Conservation (phyloP, 1,139 yeast genomes). For the Candida glucosophila region DNA sequence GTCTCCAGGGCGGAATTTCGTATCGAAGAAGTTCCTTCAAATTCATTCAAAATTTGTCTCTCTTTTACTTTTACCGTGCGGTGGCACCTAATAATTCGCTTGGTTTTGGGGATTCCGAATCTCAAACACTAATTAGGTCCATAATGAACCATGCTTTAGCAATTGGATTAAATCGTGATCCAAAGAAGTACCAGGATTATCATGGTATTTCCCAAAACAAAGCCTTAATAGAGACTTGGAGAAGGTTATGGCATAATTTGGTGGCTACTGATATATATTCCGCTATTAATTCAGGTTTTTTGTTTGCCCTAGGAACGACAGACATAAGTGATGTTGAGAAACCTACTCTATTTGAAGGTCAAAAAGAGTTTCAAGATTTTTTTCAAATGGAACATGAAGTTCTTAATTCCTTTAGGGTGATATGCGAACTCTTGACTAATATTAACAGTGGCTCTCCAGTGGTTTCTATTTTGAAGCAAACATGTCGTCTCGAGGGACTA, state of each 20-base stretch:
- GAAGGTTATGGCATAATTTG: constrained; percentile 30
- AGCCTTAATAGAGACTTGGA: constrained; percentile 24
- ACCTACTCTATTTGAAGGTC: constrained; percentile 13
- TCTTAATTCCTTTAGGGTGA: constrained; percentile 20
- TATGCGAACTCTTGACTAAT: constrained; percentile 22
- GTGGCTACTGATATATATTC: constrained; percentile 21
- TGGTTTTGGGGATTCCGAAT: constrained; percentile 37
- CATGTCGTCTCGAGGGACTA: constrained; percentile 29
- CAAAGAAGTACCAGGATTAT: constrained; percentile 23
- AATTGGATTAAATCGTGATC: constrained; percentile 39
- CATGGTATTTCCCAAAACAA: constrained; percentile 22
- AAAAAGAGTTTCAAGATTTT: constrained; percentile 12
- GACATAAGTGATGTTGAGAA: constrained; percentile 26
- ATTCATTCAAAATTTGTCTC: constrained; percentile 23
- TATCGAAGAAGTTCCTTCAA: constrained; percentile 24
- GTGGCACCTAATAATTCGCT: constrained; percentile 37
- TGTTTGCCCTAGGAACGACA: constrained; percentile 18
- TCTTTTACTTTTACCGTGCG: constrained; percentile 27
- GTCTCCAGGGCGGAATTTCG: constrained; percentile 23
- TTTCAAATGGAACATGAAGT: constrained; percentile 12
- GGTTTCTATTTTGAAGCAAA: constrained; percentile 27
- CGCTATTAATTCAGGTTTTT: constrained; percentile 28
- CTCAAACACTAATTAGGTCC: constrained; percentile 30
- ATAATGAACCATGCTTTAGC: constrained; percentile 33
- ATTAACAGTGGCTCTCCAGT: constrained; percentile 25